A percentile compares a stretch with the other conserved stretches of the same genome.
Conservation (phyloP, 352 stramenopile species). For the Phytophthora quininea region DNA sequence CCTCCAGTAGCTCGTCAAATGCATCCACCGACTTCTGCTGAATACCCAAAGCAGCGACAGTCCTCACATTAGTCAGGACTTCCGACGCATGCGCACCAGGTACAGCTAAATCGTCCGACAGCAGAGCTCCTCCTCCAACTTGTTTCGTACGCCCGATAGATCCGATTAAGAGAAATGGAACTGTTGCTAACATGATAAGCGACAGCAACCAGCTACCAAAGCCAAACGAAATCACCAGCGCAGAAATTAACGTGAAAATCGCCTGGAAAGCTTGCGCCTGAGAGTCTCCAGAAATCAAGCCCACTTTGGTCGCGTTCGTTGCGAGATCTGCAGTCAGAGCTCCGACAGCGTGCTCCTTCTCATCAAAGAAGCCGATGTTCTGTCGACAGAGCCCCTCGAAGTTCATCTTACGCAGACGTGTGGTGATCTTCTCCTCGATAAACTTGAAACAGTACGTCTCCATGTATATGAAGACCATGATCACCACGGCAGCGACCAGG, state of each 20-base stretch:
- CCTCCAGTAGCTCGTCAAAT: background rate
- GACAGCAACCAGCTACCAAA: conserved; percentile 70
- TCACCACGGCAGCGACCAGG: conserved; percentile 30
- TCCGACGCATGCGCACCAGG: background rate
- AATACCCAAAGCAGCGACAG: background rate
- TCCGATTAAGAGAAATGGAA: conserved; percentile 52
- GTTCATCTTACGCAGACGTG: conserved; percentile 52
- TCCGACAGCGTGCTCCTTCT: conserved; percentile 57
- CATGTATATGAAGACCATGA: conserved; percentile 35
- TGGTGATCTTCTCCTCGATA: conserved; percentile 56
- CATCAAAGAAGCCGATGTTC: conserved; percentile 78
- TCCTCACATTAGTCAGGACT: background rate
- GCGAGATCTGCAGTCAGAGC: conserved; percentile 53
- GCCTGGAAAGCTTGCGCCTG: conserved; percentile 51
- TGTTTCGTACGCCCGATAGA: background rate
- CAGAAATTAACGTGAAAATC: conserved; percentile 52
- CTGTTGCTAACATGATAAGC: conserved; percentile 63
- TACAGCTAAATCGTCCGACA: background rate
- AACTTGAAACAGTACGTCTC: conserved; percentile 59
- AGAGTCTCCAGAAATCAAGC: conserved; percentile 54
- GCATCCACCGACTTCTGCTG: background rate
- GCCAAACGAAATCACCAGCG: conserved; percentile 66
- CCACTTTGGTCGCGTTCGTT: conserved; percentile 53
- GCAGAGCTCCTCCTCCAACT: background rate
- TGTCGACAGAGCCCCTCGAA: conserved; percentile 45